Percentiles rank a stretch among this genome's conserved stretches.
Evolutionary conservation across 164 flowering plant genomes (phyloP).

Genomic region (Stephania yunnanensis): DNA sequence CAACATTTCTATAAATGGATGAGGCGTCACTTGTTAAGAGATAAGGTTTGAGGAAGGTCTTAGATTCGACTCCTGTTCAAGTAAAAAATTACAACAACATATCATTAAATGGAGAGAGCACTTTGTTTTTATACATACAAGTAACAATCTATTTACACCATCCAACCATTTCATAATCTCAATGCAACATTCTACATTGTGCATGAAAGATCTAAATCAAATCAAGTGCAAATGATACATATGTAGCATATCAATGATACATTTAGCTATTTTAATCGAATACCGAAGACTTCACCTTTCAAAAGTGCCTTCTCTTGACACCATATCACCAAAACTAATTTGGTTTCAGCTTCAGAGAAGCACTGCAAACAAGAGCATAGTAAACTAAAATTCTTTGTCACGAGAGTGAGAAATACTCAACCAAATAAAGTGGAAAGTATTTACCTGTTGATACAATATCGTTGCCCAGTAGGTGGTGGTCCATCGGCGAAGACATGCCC

Average conservation of each 20-base stretch:
- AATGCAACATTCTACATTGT: not conserved
- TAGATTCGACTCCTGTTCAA: no score
- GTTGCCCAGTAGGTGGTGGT: constrained; percentile 88
- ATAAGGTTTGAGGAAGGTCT: no score
- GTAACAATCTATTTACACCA: not conserved
- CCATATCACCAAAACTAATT: constrained; percentile 12
- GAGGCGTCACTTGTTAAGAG: no score
- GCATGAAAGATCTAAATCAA: not conserved
- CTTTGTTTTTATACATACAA: not conserved
- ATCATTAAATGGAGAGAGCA: not conserved
- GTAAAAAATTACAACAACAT: no score
- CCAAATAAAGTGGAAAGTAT: not conserved
- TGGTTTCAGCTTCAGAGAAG: constrained; percentile 62
- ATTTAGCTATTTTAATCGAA: not conserved
- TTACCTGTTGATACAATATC: constrained; percentile 87
- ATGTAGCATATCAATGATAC: not conserved
- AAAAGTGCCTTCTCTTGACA: not conserved
- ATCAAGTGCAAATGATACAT: not conserved
- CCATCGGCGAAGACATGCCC: constrained; percentile 96
- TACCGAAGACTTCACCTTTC: not conserved
- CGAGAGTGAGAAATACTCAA: not conserved
- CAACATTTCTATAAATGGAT: no score
- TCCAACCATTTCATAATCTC: not conserved
- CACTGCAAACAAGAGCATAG: constrained; percentile 41
- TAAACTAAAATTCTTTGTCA: not conserved